Base-by-base conservation (phyloP, 192 early-diverging fungal genomes). In the Umbelopsis vinacea region DNA sequence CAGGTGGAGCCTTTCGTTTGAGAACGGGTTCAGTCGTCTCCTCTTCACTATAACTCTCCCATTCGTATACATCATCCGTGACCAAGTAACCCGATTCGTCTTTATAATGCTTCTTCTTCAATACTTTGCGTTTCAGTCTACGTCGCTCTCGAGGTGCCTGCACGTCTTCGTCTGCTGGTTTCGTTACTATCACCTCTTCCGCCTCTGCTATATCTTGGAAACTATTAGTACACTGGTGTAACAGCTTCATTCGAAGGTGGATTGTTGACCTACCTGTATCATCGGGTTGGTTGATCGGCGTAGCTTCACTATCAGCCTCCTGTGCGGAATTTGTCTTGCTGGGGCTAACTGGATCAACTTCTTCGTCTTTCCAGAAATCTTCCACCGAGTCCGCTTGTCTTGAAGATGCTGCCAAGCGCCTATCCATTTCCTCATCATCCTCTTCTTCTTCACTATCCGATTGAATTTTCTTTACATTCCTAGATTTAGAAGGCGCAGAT, bases 1-100 rank as follows among this genome's bases (percentile, higher is more conserved):
- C 24, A 29, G 70, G 52, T 37, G 57, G 57, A 38, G 57, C 57
- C 35, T 63, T 63, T 5, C 57, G 57, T 26, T 63, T 63, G 19
- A 63, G 57, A 6, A 63, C 33, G 35, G 57, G 57, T 22, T 68
- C 46, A 14, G 46, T 46, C 0, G 21, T 46, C 22, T 72, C 63
- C 1, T 72, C 71, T 46, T 63, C 57, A 22, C 40, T 45, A 6
- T 66, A 43, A n/a, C 43, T 50, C 47, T 72, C 71, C 71, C 71
- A 72, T 45, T 72, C 71, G 21, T 38, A 72, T 15, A 47, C 60
- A 35, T 57, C 54, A 38, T 72, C 71, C 3, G 71, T 72, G 3
- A 72, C 71, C 23, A 72, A 17, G 26, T 48, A 72, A 8, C 71
- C 71, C 24, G 35, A 40, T 21, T 72, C 71, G 47, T 72, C 60